These are phyloP conservation scores for Vigna reflexopilosa DNA, from an alignment of 306 rosid species.

Conservation along the genomic window DNA sequence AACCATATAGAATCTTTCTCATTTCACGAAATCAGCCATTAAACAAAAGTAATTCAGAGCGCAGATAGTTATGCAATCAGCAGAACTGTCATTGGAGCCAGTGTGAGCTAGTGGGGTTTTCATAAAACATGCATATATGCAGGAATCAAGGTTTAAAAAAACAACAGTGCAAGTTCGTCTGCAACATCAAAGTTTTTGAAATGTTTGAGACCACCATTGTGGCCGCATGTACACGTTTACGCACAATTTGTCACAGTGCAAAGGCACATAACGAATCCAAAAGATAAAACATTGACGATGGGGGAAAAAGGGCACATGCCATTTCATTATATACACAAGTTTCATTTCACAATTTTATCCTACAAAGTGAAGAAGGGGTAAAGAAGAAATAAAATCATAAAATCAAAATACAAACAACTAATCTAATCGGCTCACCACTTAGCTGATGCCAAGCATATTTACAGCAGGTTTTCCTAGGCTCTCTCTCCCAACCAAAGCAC, in stretches of 20 bases:
- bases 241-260: neutral
- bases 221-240: neutral
- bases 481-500: constrained; percentile 57
- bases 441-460: constrained; percentile 67
- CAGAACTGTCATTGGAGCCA: neutral
- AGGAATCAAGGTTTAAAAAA: neutral
- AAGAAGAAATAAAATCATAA: constrained; percentile 42
- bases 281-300: neutral
- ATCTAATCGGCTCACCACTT: constrained; percentile 57
- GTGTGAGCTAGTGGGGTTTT: neutral
- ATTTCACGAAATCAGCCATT: neutral
- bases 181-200: neutral
- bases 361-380: constrained; percentile 49
- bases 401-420: constrained; percentile 68
- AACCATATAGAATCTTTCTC: neutral
- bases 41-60: neutral
- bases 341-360: constrained; percentile 55
- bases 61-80: constrained; percentile 18
- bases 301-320: constrained; percentile 10
- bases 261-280: neutral
- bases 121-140: neutral
- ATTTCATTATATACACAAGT: constrained; percentile 57
- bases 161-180: neutral
- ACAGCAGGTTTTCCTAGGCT: constrained; percentile 57
- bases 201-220: neutral